These are phyloP conservation scores for Thelonectria olida DNA, from an alignment of 2,329 filamentous ascomycete genomes.

Conservation along the genomic window DNA sequence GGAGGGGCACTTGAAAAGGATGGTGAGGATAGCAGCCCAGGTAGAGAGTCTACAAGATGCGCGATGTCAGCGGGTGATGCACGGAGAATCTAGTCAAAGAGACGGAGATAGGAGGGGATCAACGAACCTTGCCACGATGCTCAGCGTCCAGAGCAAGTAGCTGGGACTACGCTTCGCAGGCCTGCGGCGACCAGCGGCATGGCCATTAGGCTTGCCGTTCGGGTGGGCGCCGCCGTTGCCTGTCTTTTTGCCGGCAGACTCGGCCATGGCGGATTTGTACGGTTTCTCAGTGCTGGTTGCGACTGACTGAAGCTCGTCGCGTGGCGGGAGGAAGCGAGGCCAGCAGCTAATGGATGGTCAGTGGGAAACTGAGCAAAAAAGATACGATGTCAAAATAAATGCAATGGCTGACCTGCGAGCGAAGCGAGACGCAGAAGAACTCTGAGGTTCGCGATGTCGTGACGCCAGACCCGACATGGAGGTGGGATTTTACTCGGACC, in stretches of 20 bases:
- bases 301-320: slow-evolving; percentile 19
- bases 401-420: slow-evolving; percentile 16
- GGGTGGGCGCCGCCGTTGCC: slow-evolving; percentile 52
- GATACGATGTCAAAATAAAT: slow-evolving; percentile 13
- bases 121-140: slow-evolving; percentile 63
- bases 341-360: slow-evolving; percentile 22
- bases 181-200: slow-evolving; percentile 36
- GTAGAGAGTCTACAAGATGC: slow-evolving; percentile 71
- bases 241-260: slow-evolving; percentile 45
- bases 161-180: slow-evolving; percentile 36
- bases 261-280: slow-evolving; percentile 45
- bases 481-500: slow-evolving; percentile 26
- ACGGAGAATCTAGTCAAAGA: slow-evolving; percentile 3
- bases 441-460: slow-evolving; percentile 26
- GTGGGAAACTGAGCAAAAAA: slow-evolving; percentile 13
- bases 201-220: slow-evolving; percentile 46
- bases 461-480: background rate
- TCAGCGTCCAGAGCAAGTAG: slow-evolving; percentile 53
- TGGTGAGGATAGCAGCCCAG: slow-evolving; percentile 86
- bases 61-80: slow-evolving; percentile 12
- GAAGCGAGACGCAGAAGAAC: slow-evolving; percentile 19
- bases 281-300: slow-evolving; percentile 24
- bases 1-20: slow-evolving; percentile 84
- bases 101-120: background rate
- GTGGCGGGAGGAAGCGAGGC: slow-evolving; percentile 18